Evolutionary conservation across 306 rosid species (phyloP), one percentile per base, ranked within the genome.

Genomic region (Castanopsis chinensis): DNA sequence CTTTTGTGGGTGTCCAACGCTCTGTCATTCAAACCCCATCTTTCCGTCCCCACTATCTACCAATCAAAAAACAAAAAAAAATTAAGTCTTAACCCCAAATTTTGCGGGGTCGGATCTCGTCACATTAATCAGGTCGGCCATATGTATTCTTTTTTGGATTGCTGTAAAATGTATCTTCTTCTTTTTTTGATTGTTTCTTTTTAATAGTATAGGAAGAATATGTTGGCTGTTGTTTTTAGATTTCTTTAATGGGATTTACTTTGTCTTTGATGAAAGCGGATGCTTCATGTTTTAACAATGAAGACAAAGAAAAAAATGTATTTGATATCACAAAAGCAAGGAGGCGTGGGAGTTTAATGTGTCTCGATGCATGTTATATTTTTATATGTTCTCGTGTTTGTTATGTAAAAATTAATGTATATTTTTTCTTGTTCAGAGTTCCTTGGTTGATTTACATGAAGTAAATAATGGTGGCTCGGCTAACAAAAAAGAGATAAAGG

Each of bases 341-440:
- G 74, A 82, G 82, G 85, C 69, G 80, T 88, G 87, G 90, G 83
- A 79, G 35, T 75, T 85, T 89, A 82, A 80, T 76, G 83, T 89
- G 83, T 89, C 89, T 86, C 88, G 74, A 81, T 84, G 86, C 52
- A 78, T 51, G 75, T 53, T 59, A 69, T 72, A 67, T 28, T 75
- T 63, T 79, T 30, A 61, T 45, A 18, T 72, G 17, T 72, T 49
- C 72, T 72, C 28, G 64, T 72, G 58, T 71, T 70, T 60, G 25
- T 78, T 56, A 51, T 78, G 76, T 76, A 56, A 54, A 59, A 45
- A 28, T 9, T 72, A 53, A 52, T 74, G 69, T 30, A 33, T 61
- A 12, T 60, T 9, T 72, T 43, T 72, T 41, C n/a, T 27, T 23
- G 32, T 75, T 60, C 10, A 23, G 72, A 8, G 52, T 67, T 67